phyloP scores from a whole-genome alignment of 2,329 filamentous ascomycete genomes.

The Neofusicoccum laricinum region DNA sequence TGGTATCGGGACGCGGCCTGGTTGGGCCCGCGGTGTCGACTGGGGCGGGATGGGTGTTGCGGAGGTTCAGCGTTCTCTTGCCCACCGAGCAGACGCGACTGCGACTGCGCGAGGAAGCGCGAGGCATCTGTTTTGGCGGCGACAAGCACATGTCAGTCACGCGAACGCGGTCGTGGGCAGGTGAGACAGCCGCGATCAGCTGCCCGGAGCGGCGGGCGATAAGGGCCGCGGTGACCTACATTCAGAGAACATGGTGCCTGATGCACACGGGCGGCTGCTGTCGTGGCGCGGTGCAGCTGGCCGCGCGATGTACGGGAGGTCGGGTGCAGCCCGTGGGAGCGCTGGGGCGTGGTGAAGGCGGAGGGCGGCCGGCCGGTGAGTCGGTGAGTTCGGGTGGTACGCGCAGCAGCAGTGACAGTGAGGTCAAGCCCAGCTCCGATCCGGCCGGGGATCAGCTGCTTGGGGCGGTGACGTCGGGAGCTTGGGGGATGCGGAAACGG shows the following conservation, averaged over 20 bases:
- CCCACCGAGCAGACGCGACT: conserved; percentile 79
- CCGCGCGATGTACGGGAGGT: neutral
- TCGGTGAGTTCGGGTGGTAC: conserved; percentile 7
- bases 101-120: conserved; percentile 92
- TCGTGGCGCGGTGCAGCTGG: conserved; percentile 15
- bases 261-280: neutral
- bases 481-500: neutral
- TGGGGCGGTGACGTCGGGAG: conserved; percentile 1
- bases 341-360: neutral
- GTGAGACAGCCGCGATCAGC: conserved; percentile 28
- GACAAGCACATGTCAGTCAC: conserved; percentile 40
- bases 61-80: conserved; percentile 28
- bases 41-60: conserved; percentile 41
- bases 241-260: conserved; percentile 73
- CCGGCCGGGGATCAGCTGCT: neutral
- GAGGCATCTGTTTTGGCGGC: conserved; percentile 71
- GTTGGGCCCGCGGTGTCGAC: conserved; percentile 47
- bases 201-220: conserved; percentile 33
- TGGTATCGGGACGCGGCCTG: conserved; percentile 48
- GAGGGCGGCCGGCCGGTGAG: conserved; percentile 3
- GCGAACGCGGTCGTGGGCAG: conserved; percentile 27
- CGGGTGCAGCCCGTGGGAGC: conserved; percentile 1
- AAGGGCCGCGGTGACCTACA: conserved; percentile 59
- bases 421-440: neutral
- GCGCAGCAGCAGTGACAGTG: neutral